Conservation (phyloP, 2,329 filamentous ascomycete species). For the Xylaria sp. region DNA sequence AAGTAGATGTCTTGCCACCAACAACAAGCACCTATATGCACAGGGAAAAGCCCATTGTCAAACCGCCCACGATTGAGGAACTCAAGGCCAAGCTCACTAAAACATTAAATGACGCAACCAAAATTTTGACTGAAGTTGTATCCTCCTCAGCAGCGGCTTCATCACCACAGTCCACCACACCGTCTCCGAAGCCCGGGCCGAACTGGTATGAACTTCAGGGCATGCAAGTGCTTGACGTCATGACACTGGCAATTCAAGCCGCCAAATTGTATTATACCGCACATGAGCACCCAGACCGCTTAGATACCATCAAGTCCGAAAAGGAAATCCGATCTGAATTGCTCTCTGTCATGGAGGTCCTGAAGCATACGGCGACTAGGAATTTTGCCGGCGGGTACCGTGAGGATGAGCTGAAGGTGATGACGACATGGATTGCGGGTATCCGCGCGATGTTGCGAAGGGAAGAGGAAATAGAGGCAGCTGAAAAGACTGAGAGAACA, state of each 20-base stretch:
- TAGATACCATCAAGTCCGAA: conserved; percentile 88
- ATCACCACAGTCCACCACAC: conserved; percentile 23
- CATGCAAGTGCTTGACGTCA: conserved; percentile 88
- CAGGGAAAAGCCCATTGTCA: conserved; percentile 79
- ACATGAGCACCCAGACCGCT: conserved; percentile 82
- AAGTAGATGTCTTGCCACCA: conserved; percentile 87
- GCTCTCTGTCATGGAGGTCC: conserved; percentile 83
- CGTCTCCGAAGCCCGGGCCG: conserved; percentile 50
- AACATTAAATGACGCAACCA: conserved; percentile 47
- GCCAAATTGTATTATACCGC: conserved; percentile 97
- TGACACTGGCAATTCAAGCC: conserved; percentile 92
- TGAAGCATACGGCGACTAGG: conserved; percentile 89
- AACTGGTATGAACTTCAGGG: conserved; percentile 89
- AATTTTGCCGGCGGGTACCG: conserved; percentile 85
- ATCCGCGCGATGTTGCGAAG: conserved; percentile 77
- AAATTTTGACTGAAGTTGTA: conserved; percentile 69
- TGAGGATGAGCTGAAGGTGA: conserved; percentile 75
- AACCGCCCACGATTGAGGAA: conserved; percentile 80
- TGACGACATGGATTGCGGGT: conserved; percentile 78
- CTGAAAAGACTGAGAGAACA: conserved; percentile 72
- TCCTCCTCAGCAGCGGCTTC: conserved; percentile 19
- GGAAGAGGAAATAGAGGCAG: conserved; percentile 78
- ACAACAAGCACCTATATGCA: conserved; percentile 96
- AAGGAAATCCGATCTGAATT: conserved; percentile 83
- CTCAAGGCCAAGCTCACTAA: conserved; percentile 68